A percentile compares a stretch with the other conserved stretches of the same genome.
Conservation (phyloP, 169 alveolate genomes). For the Plasmodium yoelii region DNA sequence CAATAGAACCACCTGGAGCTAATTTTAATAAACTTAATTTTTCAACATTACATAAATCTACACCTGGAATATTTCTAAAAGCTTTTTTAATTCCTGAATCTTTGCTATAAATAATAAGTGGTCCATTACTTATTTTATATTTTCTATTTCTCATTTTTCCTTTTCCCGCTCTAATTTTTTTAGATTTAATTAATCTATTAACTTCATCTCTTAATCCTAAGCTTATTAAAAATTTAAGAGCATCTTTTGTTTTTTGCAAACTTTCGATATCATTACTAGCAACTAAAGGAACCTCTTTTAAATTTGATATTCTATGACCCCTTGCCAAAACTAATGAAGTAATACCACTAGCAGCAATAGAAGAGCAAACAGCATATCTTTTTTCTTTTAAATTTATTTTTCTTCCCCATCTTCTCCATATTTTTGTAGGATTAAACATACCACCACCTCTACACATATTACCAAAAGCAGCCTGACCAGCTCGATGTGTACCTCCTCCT, state of each 20-base stretch:
- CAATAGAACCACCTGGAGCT: conserved; percentile 99
- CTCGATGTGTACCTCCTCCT: conserved; percentile 99
- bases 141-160: conserved; percentile 97
- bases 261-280: conserved; percentile 90
- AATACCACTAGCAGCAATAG: conserved; percentile 98
- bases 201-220: conserved; percentile 94
- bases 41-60: conserved; percentile 95
- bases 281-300: conserved; percentile 98
- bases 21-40: conserved; percentile 96
- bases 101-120: conserved; percentile 96
- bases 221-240: conserved; percentile 88
- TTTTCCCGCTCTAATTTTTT: conserved; percentile 93
- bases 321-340: conserved; percentile 98
- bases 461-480: conserved; percentile 99
- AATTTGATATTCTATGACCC: conserved; percentile 96
- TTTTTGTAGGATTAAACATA: conserved; percentile 98
- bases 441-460: conserved; percentile 99
- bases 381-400: conserved; percentile 95
- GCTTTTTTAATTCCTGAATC: conserved; percentile 94
- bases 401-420: conserved; percentile 98
- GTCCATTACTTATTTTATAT: conserved; percentile 96
- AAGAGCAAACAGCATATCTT: conserved; percentile 98
- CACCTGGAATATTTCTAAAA: conserved; percentile 98
- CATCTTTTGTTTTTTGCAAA: conserved; percentile 93
- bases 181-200: conserved; percentile 84